phyloP scores from a whole-genome alignment of 2,329 filamentous ascomycete genomes.

The Exophiala xenobiotica region DNA sequence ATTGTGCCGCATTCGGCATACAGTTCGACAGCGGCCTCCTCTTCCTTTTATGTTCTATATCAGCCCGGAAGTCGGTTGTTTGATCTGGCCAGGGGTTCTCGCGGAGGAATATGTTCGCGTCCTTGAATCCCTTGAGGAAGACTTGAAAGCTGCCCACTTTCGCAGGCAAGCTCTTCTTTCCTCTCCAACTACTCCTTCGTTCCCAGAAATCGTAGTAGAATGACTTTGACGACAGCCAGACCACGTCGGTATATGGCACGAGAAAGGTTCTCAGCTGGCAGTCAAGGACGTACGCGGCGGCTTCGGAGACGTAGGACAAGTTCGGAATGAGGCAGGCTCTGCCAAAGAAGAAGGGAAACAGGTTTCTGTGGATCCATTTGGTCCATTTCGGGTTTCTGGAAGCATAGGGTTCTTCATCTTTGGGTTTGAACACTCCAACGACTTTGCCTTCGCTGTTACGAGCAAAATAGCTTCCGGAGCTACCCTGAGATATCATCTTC shows the following conservation, averaged over 20 bases:
- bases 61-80: slow-evolving; percentile 65
- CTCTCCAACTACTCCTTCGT: slow-evolving; percentile 79
- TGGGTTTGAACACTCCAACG: slow-evolving; percentile 97
- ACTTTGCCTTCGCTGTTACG: slow-evolving; percentile 88
- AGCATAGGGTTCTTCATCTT: slow-evolving; percentile 97
- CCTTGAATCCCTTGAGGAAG: slow-evolving; percentile 94
- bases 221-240: slow-evolving; percentile 89
- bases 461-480: slow-evolving; percentile 97
- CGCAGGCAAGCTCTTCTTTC: slow-evolving; percentile 79
- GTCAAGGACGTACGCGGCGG: slow-evolving; percentile 93
- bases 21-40: slow-evolving; percentile 80
- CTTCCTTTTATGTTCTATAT: slow-evolving; percentile 65
- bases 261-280: slow-evolving; percentile 84
- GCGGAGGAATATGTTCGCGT: slow-evolving; percentile 90
- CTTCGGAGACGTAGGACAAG: slow-evolving; percentile 95
- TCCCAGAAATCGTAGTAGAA: slow-evolving; percentile 99
- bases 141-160: slow-evolving; percentile 97
- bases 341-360: slow-evolving; percentile 97
- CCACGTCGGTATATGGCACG: slow-evolving; percentile 94
- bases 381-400: slow-evolving; percentile 98
- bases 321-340: slow-evolving; percentile 95
- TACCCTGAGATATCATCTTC: slow-evolving; percentile 94
- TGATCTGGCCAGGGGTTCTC: slow-evolving; percentile 98
- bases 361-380: slow-evolving; percentile 97
- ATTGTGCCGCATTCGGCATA: slow-evolving; percentile 62